phyloP scores from a whole-genome alignment of 352 stramenopile species.

The Phytophthora tentaculata region DNA sequence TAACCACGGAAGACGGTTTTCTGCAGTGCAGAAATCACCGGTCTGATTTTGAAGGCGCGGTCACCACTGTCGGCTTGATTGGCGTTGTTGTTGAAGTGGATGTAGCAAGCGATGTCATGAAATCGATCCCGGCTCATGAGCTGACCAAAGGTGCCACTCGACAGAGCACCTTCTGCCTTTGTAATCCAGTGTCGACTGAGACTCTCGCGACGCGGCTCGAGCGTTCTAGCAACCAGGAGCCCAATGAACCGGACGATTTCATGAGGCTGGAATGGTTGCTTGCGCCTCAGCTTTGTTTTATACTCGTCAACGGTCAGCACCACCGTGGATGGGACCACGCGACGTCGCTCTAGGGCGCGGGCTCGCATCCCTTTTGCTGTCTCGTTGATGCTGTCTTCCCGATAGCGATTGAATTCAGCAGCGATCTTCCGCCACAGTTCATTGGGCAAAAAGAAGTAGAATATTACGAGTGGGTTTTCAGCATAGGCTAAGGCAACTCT shows the following conservation, averaged over 20 bases:
- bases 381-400: too few species aligned
- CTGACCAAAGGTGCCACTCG: not conserved
- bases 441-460: too few species aligned
- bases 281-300: not conserved
- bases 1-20: too few species aligned
- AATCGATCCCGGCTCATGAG: not conserved
- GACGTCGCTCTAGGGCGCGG: not conserved
- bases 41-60: too few species aligned
- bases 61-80: too few species aligned
- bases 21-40: too few species aligned
- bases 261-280: not conserved
- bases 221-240: not conserved
- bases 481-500: too few species aligned
- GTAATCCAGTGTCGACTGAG: too few species aligned
- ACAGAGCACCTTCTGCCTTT: not conserved
- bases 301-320: not conserved
- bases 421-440: too few species aligned
- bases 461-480: too few species aligned
- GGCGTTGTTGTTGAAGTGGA: not conserved
- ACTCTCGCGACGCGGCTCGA: not conserved
- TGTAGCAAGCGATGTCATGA: not conserved
- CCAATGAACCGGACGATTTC: not conserved
- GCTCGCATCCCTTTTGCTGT: too few species aligned
- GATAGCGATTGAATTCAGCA: too few species aligned
- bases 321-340: not conserved